Conservation (phyloP, 2,329 filamentous ascomycete species). For the Chaetomiaceae sp. region DNA sequence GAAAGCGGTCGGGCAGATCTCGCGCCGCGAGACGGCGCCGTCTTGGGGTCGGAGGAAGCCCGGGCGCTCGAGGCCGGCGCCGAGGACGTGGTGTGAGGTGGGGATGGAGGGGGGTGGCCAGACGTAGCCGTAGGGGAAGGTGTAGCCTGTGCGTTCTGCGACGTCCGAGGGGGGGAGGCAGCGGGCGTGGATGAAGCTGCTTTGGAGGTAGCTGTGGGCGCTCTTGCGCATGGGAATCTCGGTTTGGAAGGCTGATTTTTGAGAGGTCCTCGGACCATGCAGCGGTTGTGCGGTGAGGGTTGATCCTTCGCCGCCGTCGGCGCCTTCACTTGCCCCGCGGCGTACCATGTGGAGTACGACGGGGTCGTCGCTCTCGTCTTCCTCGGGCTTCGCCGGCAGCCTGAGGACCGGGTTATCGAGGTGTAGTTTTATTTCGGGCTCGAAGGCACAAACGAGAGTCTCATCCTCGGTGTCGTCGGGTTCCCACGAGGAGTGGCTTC, state of each 20-base stretch:
- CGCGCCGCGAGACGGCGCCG: slow-evolving; percentile 45
- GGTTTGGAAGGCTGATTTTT: slow-evolving; percentile 37
- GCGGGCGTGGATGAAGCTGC: slow-evolving; percentile 61
- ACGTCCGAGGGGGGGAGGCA: slow-evolving; percentile 34
- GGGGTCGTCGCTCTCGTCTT: not conserved
- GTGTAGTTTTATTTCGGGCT: slow-evolving; percentile 66
- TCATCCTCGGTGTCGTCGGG: slow-evolving; percentile 56
- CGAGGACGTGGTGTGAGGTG: slow-evolving; percentile 49
- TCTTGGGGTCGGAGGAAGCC: slow-evolving; percentile 27
- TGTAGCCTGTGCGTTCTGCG: slow-evolving; percentile 27
- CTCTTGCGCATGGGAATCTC: slow-evolving; percentile 51
- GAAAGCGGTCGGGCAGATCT: slow-evolving; percentile 68
- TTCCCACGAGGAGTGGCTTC: slow-evolving; percentile 59
- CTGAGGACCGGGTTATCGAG: slow-evolving; percentile 68
- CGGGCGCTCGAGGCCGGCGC: slow-evolving; percentile 28
- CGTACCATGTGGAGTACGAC: not conserved
- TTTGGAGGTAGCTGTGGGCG: slow-evolving; percentile 50
- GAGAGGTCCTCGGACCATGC: not conserved
- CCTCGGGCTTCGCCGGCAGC: slow-evolving; percentile 35
- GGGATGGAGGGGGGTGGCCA: slow-evolving; percentile 77
- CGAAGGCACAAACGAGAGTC: slow-evolving; percentile 68
- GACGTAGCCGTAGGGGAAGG: slow-evolving; percentile 49
- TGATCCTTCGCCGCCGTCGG: not conserved
- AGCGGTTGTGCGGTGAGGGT: not conserved
- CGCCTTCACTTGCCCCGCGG: not conserved